Percentiles rank a stretch among this genome's conserved stretches.
These are phyloP conservation scores for Trichomonascaceae sp. DNA, from an alignment of 1,139 yeast species.

Conservation along the genomic window DNA sequence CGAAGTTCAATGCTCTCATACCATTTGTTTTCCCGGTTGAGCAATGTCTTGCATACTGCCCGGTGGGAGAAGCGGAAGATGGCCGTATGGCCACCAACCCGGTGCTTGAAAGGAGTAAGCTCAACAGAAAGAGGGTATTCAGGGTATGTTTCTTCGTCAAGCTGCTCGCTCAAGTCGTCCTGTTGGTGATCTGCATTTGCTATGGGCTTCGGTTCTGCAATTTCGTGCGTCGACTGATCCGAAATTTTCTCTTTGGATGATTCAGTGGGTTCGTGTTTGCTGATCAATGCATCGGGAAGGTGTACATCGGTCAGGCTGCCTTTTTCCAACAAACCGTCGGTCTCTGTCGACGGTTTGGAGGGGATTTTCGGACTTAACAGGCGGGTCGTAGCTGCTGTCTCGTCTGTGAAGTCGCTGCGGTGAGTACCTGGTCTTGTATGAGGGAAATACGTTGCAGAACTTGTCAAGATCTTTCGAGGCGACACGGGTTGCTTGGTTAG, in stretches of 20 bases:
- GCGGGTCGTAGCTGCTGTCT: no score
- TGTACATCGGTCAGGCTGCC: no score
- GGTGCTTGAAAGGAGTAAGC: slow-evolving; percentile 73
- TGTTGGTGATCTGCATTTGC: slow-evolving; percentile 1
- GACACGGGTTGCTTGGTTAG: slow-evolving; percentile 1
- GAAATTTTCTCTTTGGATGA: no score
- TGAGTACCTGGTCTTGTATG: no score
- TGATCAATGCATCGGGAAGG: no score
- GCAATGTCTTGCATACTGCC: slow-evolving; percentile 92
- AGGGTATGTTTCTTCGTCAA: slow-evolving; percentile 5
- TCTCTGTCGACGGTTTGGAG: no score
- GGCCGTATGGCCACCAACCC: slow-evolving; percentile 98
- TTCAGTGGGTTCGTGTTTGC: no score
- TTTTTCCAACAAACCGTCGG: no score
- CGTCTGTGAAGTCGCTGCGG: no score
- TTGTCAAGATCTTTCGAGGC: slow-evolving; percentile 5
- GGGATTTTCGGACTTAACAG: no score
- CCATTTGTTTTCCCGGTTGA: slow-evolving; percentile 80
- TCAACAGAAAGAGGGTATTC: slow-evolving; percentile 45
- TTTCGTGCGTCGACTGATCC: no score
- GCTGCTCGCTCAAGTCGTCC: slow-evolving; percentile 2
- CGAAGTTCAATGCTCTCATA: slow-evolving; percentile 74
- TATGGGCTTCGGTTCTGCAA: slow-evolving; percentile 2
- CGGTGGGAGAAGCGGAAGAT: slow-evolving; percentile 80
- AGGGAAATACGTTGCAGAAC: slow-evolving; percentile 8